Percentiles rank a stretch among this genome's conserved stretches.
These are phyloP conservation scores for Nicotiana otophora DNA, from an alignment of 257 asterid species.

Conservation along the genomic window DNA sequence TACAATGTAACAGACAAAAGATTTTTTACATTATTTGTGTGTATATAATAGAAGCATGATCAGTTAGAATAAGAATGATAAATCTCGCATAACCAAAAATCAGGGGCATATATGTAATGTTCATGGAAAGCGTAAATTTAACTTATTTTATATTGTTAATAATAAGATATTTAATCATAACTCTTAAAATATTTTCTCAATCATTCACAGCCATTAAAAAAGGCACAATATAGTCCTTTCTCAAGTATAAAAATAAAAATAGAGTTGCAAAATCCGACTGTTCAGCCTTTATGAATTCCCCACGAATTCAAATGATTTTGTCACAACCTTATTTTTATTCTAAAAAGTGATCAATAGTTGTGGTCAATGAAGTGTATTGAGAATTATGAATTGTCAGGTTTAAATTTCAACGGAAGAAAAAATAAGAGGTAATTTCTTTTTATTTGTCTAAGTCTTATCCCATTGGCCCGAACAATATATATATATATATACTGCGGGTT, in stretches of 20 bases:
- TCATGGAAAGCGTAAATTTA: background rate
- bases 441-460: too few relatives aligned
- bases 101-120: background rate
- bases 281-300: background rate
- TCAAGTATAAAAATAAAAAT: background rate
- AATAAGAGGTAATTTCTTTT: too few relatives aligned
- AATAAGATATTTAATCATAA: background rate
- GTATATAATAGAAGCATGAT: too few relatives aligned
- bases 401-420: too few relatives aligned
- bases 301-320: slow-evolving; percentile 9
- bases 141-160: background rate
- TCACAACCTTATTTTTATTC: background rate
- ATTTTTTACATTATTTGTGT: too few relatives aligned
- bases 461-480: too few relatives aligned
- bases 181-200: background rate
- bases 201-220: background rate
- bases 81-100: background rate
- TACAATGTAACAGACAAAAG: too few relatives aligned
- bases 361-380: too few relatives aligned
- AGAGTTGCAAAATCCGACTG: too few relatives aligned
- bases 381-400: too few relatives aligned
- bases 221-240: background rate
- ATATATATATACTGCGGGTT: too few relatives aligned
- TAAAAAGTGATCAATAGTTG: background rate
- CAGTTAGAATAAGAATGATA: too few relatives aligned